These are phyloP conservation scores for Trichophyton mentagrophytes DNA, from an alignment of 2,329 filamentous ascomycete genomes.

Conservation along the genomic window DNA sequence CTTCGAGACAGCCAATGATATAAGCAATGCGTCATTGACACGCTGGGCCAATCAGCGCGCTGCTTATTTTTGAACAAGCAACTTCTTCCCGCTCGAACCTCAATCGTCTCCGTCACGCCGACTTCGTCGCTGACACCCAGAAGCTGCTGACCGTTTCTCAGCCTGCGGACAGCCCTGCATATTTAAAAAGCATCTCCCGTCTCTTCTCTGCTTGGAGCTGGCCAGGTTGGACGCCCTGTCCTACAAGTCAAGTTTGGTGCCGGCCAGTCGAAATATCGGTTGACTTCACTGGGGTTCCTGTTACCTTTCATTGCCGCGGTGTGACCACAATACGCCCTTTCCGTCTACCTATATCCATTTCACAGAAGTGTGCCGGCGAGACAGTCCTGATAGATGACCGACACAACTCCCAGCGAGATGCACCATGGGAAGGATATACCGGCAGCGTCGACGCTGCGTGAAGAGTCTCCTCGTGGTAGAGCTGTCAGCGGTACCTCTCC, in stretches of 20 bases:
- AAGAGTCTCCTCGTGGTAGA: conserved; percentile 11
- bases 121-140: background rate
- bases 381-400: background rate
- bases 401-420: background rate
- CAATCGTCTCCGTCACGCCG: background rate
- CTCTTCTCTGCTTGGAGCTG: background rate
- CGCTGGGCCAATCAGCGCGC: background rate
- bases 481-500: conserved; percentile 11
- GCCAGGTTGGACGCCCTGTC: background rate
- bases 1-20: background rate
- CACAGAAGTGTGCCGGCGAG: background rate
- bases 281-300: too few species aligned
- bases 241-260: background rate
- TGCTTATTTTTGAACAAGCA: background rate
- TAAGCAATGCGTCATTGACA: background rate
- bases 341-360: background rate
- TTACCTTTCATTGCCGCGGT: background rate
- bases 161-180: background rate
- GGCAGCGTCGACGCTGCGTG: conserved; percentile 19
- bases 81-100: background rate
- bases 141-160: background rate
- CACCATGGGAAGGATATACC: conserved; percentile 13
- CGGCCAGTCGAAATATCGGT: too few species aligned
- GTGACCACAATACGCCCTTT: background rate
- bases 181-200: background rate